A percentile compares a stretch with the other conserved stretches of the same genome.
Evolutionary conservation across 176 grass and related monocot species (phyloP).

Genomic region (Olyra latifolia): DNA sequence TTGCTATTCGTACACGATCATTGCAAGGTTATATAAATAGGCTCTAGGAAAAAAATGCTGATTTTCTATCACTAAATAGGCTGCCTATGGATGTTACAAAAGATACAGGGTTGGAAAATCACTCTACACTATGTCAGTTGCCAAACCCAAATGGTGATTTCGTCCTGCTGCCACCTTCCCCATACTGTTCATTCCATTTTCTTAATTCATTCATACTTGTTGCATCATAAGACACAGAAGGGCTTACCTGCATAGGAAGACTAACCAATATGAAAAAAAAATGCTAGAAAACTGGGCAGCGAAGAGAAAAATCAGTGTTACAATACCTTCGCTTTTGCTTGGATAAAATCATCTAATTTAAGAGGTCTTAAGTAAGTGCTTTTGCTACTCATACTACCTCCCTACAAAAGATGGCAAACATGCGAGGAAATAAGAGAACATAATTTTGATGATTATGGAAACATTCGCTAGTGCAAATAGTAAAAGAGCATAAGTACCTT

Average conservation of each 20-base stretch:
- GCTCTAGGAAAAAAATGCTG: conserved; percentile 20
- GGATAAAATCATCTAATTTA: conserved; percentile 84
- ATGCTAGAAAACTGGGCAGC: neutral
- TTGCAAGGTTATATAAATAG: conserved; percentile 31
- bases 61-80: conserved; percentile 11
- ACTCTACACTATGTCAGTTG: conserved; percentile 44
- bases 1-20: conserved; percentile 25
- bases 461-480: neutral
- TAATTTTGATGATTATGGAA: conserved; percentile 5
- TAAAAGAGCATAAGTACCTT: conserved; percentile 42
- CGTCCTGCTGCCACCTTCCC: conserved; percentile 78
- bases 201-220: conserved; percentile 91
- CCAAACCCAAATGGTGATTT: conserved; percentile 86
- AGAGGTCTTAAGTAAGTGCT: conserved; percentile 55
- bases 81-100: conserved; percentile 35
- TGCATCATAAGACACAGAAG: conserved; percentile 83
- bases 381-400: conserved; percentile 26
- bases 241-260: conserved; percentile 59
- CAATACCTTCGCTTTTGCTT: conserved; percentile 89
- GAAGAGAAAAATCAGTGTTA: neutral
- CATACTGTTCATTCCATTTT: conserved; percentile 98
- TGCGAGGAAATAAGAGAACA: conserved; percentile 1
- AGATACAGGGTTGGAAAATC: conserved; percentile 6
- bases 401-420: conserved; percentile 42
- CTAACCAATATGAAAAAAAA: conserved; percentile 9